Evolutionary conservation across 1,139 yeast genomes (phyloP).

Genomic region (Sugiyamaella castrensis): DNA sequence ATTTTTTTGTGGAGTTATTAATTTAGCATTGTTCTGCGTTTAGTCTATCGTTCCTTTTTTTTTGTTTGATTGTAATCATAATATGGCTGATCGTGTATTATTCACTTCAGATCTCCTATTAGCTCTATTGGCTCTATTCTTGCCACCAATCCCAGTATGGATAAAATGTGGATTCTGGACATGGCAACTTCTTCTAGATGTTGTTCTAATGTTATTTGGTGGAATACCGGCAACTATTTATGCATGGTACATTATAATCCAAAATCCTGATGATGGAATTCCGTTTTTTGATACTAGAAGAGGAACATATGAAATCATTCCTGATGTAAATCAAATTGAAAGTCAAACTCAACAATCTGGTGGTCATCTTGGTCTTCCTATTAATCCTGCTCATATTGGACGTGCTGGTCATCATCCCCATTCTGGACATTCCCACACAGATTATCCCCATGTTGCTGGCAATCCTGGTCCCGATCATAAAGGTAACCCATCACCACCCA

Average conservation of each 20-base stretch:
- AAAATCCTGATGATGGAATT: conserved; percentile 58
- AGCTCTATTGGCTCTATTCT: conserved; percentile 56
- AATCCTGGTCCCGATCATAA: too few species aligned
- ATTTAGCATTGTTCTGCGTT: too few species aligned
- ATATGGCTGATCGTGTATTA: conserved; percentile 9
- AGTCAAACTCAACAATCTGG: not conserved
- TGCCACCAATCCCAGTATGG: conserved; percentile 74
- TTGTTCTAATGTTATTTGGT: conserved; percentile 56
- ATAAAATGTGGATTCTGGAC: conserved; percentile 65
- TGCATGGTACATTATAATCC: conserved; percentile 43
- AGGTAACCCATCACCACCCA: not conserved
- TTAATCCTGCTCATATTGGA: too few species aligned
- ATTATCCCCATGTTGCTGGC: too few species aligned
- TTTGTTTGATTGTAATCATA: not conserved
- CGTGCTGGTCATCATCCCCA: not conserved
- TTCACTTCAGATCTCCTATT: conserved; percentile 46
- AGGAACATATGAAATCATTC: conserved; percentile 21
- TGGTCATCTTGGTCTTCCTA: too few species aligned
- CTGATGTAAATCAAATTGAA: conserved; percentile 18
- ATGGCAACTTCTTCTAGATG: conserved; percentile 57
- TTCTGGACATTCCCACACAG: too few species aligned
- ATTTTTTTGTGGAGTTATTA: too few species aligned
- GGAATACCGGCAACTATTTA: conserved; percentile 65
- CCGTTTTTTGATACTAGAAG: conserved; percentile 30
- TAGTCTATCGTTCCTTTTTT: not conserved